Evolutionary conservation across 2,329 filamentous ascomycete genomes (phyloP), one percentile per base, ranked within the genome.

Genomic region (Pseudocercospora eumusae): DNA sequence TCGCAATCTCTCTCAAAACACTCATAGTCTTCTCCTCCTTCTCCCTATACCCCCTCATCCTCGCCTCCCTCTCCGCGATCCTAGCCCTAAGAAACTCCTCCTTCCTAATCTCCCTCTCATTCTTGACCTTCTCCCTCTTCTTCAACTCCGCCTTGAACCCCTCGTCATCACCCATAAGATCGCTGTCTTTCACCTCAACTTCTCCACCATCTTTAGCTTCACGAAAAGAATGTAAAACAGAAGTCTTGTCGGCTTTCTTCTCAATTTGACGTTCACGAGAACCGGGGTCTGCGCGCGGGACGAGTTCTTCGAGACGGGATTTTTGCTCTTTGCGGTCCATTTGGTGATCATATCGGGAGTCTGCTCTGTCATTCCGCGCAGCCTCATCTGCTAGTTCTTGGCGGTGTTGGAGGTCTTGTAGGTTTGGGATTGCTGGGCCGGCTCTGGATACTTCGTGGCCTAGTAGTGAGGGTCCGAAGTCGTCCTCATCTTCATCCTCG

Each of bases 21-120:
- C 86, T 86, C 82, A 97, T 91, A 1, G 92, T 96, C 72, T 86
- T 86, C 66, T 92, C 88, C 77, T 98, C 93, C 75, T 92, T 90
- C 70, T 85, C 84, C 71, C 85, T 83, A 75, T 91, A 88, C 67
- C 84, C 86, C 69, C 83, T 81, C 56, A 93, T 73, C 69, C 87
- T 84, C 79, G 92, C 90, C 73, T 96, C 91, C 68, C 92, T 82
- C 81, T 97, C 93, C 52, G 87, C 92, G 63, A 83, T 82, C 72
- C 86, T 85, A 10, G 91, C 91, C 71, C 92, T 79, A 64, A 89
- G 78, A 61, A 92, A 83, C 77, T 96, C 93, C 76, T 97, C 93
- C 70, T 90, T 84, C 62, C 91, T 78, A 15, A 95, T 78, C 81
- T 97, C 92, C 57, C 93, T 77, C 76, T 96, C 92, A 69, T 87